Evolutionary conservation across 352 stramenopile genomes (phyloP).

Genomic region (Phytophthora hibernalis): DNA sequence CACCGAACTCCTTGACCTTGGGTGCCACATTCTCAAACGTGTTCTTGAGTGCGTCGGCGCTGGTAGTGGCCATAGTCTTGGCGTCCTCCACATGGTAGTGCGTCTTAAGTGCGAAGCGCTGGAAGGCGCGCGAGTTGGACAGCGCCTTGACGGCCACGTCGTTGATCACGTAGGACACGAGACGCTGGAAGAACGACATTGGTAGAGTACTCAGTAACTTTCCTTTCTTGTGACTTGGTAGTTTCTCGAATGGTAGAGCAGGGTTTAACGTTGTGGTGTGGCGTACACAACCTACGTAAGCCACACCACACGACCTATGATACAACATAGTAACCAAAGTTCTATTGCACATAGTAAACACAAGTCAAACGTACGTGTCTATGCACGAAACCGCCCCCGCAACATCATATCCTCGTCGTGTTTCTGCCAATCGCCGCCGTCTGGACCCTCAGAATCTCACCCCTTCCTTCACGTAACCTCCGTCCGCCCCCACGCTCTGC

Average conservation of each 20-base stretch:
- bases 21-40: conserved; percentile 66
- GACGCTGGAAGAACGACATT: conserved; percentile 87
- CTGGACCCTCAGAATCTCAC: conserved; percentile 35
- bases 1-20: conserved; percentile 80
- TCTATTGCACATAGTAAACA: background rate
- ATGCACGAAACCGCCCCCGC: background rate
- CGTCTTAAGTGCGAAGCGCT: conserved; percentile 87
- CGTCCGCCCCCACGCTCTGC: conserved; percentile 28
- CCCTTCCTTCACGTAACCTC: conserved; percentile 16
- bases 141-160: conserved; percentile 87
- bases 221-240: conserved; percentile 2
- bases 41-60: conserved; percentile 54
- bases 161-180: conserved; percentile 85
- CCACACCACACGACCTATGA: background rate
- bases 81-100: conserved; percentile 85
- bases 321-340: background rate
- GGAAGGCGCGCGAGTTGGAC: conserved; percentile 81
- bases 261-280: conserved; percentile 17
- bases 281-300: background rate
- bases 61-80: conserved; percentile 71
- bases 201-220: background rate
- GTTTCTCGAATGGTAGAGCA: conserved; percentile 31
- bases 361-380: conserved; percentile 14
- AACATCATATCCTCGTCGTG: conserved; percentile 1
- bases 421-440: conserved; percentile 33